Conservation (phyloP, 345 rosid genomes). For the Citrus trifoliata region DNA sequence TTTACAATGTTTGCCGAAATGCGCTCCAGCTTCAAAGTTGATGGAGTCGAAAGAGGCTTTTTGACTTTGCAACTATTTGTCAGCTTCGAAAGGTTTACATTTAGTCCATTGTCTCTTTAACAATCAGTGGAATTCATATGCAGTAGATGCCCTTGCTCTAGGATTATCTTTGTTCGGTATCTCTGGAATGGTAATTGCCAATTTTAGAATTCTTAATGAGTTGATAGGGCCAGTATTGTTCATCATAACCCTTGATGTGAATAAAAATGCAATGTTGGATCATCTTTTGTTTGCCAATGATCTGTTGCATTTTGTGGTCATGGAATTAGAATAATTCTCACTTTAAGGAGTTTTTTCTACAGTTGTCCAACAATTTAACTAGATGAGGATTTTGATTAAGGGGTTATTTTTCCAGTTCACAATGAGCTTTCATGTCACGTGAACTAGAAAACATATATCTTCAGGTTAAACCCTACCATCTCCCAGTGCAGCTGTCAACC, state of each 20-base stretch:
- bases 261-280: not conserved
- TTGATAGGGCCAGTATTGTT: not conserved
- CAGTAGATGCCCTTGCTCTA: not conserved
- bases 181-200: not conserved
- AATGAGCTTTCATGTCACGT: not conserved
- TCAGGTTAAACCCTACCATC: too few species aligned
- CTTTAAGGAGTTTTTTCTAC: not conserved
- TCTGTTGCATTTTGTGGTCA: not conserved
- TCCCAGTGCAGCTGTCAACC: not conserved
- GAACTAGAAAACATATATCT: not conserved
- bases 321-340: not conserved
- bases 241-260: not conserved
- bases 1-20: not conserved
- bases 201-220: not conserved
- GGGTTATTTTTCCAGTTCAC: not conserved
- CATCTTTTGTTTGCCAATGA: not conserved
- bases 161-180: not conserved
- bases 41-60: not conserved
- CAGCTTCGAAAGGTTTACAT: not conserved
- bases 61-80: not conserved
- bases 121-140: not conserved
- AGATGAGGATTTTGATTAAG: not conserved
- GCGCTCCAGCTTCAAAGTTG: not conserved
- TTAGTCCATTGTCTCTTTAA: too few species aligned
- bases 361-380: not conserved